phyloP scores from a whole-genome alignment of 2,329 filamentous ascomycete species.

The Alternaria arborescens region DNA sequence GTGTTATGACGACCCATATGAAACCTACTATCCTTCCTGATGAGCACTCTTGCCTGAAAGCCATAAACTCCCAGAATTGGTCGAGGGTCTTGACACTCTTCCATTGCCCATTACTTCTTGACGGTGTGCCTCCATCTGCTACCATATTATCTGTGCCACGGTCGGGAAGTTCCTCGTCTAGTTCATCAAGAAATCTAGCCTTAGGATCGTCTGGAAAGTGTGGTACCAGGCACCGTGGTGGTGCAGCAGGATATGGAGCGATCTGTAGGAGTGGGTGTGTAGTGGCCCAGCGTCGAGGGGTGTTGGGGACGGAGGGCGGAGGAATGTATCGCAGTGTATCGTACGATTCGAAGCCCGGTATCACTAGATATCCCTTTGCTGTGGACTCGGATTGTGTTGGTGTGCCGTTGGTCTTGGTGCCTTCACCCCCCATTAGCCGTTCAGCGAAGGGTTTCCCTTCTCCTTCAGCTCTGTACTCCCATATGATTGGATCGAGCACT shows the following conservation, averaged over 20 bases:
- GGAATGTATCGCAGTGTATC: constrained; percentile 86
- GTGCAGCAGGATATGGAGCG: constrained; percentile 71
- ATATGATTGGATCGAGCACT: constrained; percentile 79
- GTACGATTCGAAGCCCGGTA: constrained; percentile 84
- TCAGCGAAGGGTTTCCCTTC: constrained; percentile 44
- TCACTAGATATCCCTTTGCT: constrained; percentile 81
- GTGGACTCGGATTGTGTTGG: constrained; percentile 39
- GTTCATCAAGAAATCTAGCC: constrained; percentile 83
- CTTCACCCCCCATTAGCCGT: constrained; percentile 39
- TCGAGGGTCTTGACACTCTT: constrained; percentile 82
- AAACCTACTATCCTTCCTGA: constrained; percentile 93
- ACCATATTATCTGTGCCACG: constrained; percentile 50
- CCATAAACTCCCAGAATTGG: constrained; percentile 99
- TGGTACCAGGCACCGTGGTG: constrained; percentile 84
- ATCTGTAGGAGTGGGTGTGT: constrained; percentile 80
- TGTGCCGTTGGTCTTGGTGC: constrained; percentile 28
- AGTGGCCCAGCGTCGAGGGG: constrained; percentile 59
- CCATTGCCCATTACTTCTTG: constrained; percentile 74
- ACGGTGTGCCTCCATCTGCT: constrained; percentile 51
- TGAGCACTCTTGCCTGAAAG: constrained; percentile 93
- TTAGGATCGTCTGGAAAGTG: constrained; percentile 96
- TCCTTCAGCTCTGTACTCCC: constrained; percentile 57
- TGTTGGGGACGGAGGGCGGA: constrained; percentile 51
- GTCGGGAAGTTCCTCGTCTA: constrained; percentile 81
- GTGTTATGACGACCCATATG: constrained; percentile 86